Evolutionary conservation across 2,329 filamentous ascomycete species (phyloP).

Genomic region (Tolypocladium sp.): DNA sequence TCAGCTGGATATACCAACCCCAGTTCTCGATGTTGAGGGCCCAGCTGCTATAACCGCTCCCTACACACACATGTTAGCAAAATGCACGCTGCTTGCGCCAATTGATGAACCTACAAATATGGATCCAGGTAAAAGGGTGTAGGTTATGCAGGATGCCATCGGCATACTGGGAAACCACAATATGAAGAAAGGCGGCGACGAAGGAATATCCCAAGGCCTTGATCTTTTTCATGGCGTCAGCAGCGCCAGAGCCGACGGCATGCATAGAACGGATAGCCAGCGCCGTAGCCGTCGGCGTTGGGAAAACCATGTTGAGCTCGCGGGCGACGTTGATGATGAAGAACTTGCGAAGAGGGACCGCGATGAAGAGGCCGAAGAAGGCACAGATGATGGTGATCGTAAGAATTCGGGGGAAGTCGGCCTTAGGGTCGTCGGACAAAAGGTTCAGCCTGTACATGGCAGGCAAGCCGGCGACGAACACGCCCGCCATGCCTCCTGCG

Average conservation of each 20-base stretch:
- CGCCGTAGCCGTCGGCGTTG: constrained; percentile 49
- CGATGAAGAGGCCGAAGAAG: constrained; percentile 57
- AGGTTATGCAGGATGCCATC: constrained; percentile 52
- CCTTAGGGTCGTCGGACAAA: constrained; percentile 36
- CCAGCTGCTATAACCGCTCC: constrained; percentile 24
- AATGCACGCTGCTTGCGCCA: too few species aligned
- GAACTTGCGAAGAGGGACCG: constrained; percentile 55
- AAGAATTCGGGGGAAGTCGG: constrained; percentile 49
- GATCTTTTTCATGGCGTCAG: constrained; percentile 46
- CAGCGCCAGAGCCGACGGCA: constrained; percentile 39
- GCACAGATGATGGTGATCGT: constrained; percentile 52
- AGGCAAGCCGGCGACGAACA: constrained; percentile 51
- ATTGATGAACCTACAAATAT: too few species aligned
- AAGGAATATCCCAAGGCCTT: constrained; percentile 45
- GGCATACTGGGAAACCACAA: constrained; percentile 50
- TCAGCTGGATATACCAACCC: constrained; percentile 52
- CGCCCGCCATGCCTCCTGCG: constrained; percentile 45
- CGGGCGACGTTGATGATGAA: constrained; percentile 58
- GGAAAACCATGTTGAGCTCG: constrained; percentile 51
- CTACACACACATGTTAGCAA: too few species aligned
- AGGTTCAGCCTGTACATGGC: constrained; percentile 49
- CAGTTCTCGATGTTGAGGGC: constrained; percentile 48
- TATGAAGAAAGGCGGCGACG: constrained; percentile 36
- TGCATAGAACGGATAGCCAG: constrained; percentile 57
- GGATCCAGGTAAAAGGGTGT: constrained; percentile 45